Evolutionary conservation across 2,329 filamentous ascomycete species (phyloP).

Genomic region (Emericellopsis atlantica): DNA sequence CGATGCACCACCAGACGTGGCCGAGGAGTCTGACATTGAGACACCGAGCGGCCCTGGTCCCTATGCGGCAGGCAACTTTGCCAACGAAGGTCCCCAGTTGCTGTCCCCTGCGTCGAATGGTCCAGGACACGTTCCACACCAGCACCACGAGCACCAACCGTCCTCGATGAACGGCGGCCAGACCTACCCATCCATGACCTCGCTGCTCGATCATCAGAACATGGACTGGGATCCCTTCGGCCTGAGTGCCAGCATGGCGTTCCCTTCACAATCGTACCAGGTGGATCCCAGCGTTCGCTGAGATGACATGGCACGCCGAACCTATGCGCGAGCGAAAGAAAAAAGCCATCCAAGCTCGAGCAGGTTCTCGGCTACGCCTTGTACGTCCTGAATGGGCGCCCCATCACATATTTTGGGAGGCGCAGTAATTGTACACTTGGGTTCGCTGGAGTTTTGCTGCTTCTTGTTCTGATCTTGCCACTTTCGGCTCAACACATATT

Average conservation of each 20-base stretch:
- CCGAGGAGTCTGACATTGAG: slow-evolving; percentile 69
- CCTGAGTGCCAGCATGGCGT: slow-evolving; percentile 88
- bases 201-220: slow-evolving; percentile 65
- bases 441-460: too few relatives aligned
- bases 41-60: slow-evolving; percentile 52
- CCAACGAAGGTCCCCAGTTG: slow-evolving; percentile 29
- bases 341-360: too few relatives aligned
- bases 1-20: slow-evolving; percentile 77
- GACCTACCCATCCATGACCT: slow-evolving; percentile 51
- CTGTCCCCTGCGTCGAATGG: slow-evolving; percentile 23
- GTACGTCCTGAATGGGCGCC: too few relatives aligned
- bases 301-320: too few relatives aligned
- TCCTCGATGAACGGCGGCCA: slow-evolving; percentile 19
- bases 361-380: too few relatives aligned
- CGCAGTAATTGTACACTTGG: too few relatives aligned
- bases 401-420: too few relatives aligned
- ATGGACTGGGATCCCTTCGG: slow-evolving; percentile 91
- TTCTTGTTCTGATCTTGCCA: too few relatives aligned
- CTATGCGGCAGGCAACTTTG: slow-evolving; percentile 43
- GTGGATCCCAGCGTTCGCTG: slow-evolving; percentile 40
- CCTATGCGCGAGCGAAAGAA: too few relatives aligned
- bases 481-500: too few relatives aligned
- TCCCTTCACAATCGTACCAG: slow-evolving; percentile 67
- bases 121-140: slow-evolving; percentile 10
- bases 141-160: slow-evolving; percentile 19